A percentile compares a stretch with the other conserved stretches of the same genome.
phyloP scores from a whole-genome alignment of 352 stramenopile genomes.

The Globisporangium heterothallicum region DNA sequence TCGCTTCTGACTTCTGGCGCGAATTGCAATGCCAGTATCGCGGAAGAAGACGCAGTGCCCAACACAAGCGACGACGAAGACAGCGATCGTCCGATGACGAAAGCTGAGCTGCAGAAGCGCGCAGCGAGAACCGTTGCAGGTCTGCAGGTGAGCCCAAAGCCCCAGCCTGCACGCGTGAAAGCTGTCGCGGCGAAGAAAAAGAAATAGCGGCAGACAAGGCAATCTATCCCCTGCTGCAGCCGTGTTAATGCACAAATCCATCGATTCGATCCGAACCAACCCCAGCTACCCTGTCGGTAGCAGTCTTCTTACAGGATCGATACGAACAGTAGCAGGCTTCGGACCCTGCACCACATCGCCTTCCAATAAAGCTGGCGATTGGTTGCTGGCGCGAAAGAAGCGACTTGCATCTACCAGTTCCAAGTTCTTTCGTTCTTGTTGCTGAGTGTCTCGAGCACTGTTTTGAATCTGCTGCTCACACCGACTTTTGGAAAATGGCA shows the following conservation, averaged over 20 bases:
- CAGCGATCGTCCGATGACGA: constrained; percentile 52
- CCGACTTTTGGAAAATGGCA: neutral
- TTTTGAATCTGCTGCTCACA: neutral
- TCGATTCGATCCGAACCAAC: neutral
- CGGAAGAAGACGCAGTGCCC: constrained; percentile 35
- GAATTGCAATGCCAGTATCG: constrained; percentile 25
- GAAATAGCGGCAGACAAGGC: constrained; percentile 17
- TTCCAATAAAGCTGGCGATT: no score
- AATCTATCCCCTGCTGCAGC: no score
- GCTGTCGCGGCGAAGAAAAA: constrained; percentile 31
- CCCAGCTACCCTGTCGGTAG: no score
- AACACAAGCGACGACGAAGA: constrained; percentile 61
- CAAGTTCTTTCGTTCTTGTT: no score
- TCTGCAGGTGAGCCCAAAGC: constrained; percentile 42
- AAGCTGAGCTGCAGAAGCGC: constrained; percentile 54
- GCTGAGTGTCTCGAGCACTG: neutral
- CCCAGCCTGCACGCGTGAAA: constrained; percentile 23
- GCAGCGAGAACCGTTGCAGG: constrained; percentile 45
- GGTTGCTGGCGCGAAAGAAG: no score
- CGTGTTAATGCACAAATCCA: neutral
- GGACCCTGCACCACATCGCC: no score
- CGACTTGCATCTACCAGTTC: no score
- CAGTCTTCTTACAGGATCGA: no score
- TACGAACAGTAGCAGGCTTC: no score
- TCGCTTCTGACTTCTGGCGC: constrained; percentile 7